phyloP scores from a whole-genome alignment of 2,329 filamentous ascomycete species.

The Ophiostoma ulmi region DNA sequence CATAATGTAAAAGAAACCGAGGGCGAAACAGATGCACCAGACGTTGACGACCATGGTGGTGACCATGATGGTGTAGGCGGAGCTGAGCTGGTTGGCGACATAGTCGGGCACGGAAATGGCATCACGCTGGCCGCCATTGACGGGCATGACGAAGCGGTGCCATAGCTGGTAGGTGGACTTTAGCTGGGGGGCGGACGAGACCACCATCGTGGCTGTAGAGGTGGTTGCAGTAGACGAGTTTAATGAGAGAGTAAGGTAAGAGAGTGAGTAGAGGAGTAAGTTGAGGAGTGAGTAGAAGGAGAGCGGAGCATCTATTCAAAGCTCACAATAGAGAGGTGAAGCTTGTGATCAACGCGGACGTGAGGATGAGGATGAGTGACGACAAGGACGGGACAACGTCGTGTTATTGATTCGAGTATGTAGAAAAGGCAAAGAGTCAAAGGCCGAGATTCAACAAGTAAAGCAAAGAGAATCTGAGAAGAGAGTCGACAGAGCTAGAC shows the following conservation, averaged over 20 bases:
- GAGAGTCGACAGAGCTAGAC: neutral
- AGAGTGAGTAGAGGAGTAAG: neutral
- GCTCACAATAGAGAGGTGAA: neutral
- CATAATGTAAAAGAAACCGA: conserved; percentile 27
- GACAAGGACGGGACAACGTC: neutral
- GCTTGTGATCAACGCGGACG: neutral
- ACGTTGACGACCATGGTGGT: conserved; percentile 25
- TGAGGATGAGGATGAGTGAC: neutral
- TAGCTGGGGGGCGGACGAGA: conserved; percentile 24
- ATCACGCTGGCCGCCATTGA: conserved; percentile 23
- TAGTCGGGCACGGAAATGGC: conserved; percentile 24
- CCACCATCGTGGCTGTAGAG: conserved; percentile 19
- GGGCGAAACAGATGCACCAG: conserved; percentile 25
- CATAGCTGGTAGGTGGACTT: conserved; percentile 25
- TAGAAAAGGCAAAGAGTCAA: neutral
- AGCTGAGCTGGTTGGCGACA: conserved; percentile 25
- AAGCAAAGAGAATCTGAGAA: neutral
- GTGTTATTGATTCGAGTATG: neutral
- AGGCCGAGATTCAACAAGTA: neutral
- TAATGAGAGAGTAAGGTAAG: neutral
- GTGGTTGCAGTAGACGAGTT: neutral
- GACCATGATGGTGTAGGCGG: conserved; percentile 26
- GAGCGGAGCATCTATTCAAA: neutral
- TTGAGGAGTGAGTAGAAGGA: neutral
- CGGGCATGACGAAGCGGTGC: conserved; percentile 24